Percentiles rank a stretch among this genome's conserved stretches.
Evolutionary conservation across 306 rosid genomes (phyloP).

Genomic region (Cotoneaster glaucophyllus): DNA sequence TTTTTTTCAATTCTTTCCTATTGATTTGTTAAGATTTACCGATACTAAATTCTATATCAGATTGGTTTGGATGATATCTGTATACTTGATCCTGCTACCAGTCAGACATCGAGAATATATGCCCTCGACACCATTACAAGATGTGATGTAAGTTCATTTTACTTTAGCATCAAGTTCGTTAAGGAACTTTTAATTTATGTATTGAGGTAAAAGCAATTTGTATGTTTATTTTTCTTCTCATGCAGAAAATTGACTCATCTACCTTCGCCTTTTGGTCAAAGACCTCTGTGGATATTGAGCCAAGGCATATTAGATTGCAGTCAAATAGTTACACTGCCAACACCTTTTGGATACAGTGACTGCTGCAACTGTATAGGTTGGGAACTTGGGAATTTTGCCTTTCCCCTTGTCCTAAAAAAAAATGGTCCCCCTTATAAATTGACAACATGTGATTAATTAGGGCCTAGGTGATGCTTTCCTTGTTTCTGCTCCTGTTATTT

Average conservation of each 20-base stretch:
- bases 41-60: conserved; percentile 30
- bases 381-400: neutral
- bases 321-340: too few species aligned
- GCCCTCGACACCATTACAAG: conserved; percentile 85
- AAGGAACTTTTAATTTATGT: neutral
- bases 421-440: neutral
- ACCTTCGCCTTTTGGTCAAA: conserved; percentile 95
- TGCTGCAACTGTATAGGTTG: conserved; percentile 92
- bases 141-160: conserved; percentile 72
- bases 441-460: neutral
- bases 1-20: neutral
- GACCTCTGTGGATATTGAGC: conserved; percentile 81
- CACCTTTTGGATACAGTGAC: too few species aligned
- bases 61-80: conserved; percentile 92
- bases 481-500: neutral
- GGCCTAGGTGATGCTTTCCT: neutral
- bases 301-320: conserved; percentile 89
- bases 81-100: conserved; percentile 84
- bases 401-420: neutral
- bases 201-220: conserved; percentile 3
- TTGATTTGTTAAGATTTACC: neutral
- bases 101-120: conserved; percentile 79
- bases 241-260: conserved; percentile 66
- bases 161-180: conserved; percentile 1
- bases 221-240: neutral